Evolutionary conservation across 2,329 filamentous ascomycete genomes (phyloP), one percentile per base, ranked within the genome.

Genomic region (Daldinia sp.): DNA sequence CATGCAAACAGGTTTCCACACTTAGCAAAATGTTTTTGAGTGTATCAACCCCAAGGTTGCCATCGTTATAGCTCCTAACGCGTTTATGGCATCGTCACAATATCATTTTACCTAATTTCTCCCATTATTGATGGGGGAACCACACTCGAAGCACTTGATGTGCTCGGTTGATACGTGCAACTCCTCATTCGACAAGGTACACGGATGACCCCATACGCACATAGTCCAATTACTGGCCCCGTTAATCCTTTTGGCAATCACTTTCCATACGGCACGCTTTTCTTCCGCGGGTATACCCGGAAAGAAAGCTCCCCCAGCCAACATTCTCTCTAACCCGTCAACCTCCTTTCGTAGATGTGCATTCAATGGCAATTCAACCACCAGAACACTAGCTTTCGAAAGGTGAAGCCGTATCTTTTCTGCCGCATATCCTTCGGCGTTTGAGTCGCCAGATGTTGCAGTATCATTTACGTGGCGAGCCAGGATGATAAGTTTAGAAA

Each of bases 231-330:
- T 17, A 3, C 0, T n/a, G 11, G 10, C n/a, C 11, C 2, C n/a
- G 8, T 13, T 11, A 7, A 29, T 15, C 30, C 83, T 80, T 0
- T 48, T 58, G 0, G 79, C 73, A 82, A 87, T 86, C 9, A 3
- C 3, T 0, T 62, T 57, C 51, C 83, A 78, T 2, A 85, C 78
- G 1, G 74, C 78, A 21, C 77, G 75, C 68, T 82, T 79, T 74
- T 89, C 39, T 11, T 80, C 78, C 11, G 74, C 79, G 0, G 77
- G 81, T 11, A 86, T 78, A 0, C 76, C 67, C 2, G 72, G 69
- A 71, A 85, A 83, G 66, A 85, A 84, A 1, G 75, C 77, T 1
- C 75, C 75, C 8, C 75, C 74, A 0, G 73, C 66, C 10, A 89
- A 72, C 75, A 84, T 81, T 21, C 68, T 73, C 57, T 78, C 75